A percentile compares a stretch with the other conserved stretches of the same genome.
phyloP scores from a whole-genome alignment of 495 filamentous ascomycete species.

The Hypomontagnella submonticulosa region DNA sequence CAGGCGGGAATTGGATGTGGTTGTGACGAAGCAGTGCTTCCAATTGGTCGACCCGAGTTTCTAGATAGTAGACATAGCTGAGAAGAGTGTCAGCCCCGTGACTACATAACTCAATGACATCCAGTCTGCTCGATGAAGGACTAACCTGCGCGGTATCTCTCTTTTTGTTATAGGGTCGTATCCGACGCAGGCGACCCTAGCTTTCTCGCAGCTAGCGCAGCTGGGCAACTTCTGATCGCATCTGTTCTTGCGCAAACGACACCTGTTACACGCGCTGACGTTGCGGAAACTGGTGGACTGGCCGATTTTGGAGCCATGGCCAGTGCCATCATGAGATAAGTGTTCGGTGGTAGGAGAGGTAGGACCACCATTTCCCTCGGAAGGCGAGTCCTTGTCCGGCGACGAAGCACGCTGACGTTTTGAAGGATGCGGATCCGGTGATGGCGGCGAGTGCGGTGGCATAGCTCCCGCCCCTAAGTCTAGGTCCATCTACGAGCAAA shows the following conservation, averaged over 20 bases:
- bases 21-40: constrained; percentile 80
- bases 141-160: constrained; percentile 85
- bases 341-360: constrained; percentile 52
- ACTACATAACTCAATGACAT: constrained; percentile 6
- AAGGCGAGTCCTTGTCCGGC: constrained; percentile 60
- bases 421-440: constrained; percentile 56
- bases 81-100: constrained; percentile 34
- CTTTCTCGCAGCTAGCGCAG: constrained; percentile 92
- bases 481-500: constrained; percentile 42
- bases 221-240: constrained; percentile 93
- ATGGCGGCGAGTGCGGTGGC: constrained; percentile 55
- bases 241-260: constrained; percentile 89
- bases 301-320: constrained; percentile 51
- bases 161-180: constrained; percentile 96
- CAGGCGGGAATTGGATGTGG: constrained; percentile 75
- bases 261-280: constrained; percentile 94
- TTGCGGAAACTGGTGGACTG: constrained; percentile 80
- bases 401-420: constrained; percentile 64
- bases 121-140: constrained; percentile 19
- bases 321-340: constrained; percentile 43
- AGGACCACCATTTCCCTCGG: constrained; percentile 45
- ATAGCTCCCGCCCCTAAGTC: constrained; percentile 47
- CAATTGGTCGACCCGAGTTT: constrained; percentile 83
- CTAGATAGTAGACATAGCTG: constrained; percentile 95
- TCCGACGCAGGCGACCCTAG: constrained; percentile 86